phyloP scores from a whole-genome alignment of 73 alveolate genomes.

The Paramecium primaurelia region DNA sequence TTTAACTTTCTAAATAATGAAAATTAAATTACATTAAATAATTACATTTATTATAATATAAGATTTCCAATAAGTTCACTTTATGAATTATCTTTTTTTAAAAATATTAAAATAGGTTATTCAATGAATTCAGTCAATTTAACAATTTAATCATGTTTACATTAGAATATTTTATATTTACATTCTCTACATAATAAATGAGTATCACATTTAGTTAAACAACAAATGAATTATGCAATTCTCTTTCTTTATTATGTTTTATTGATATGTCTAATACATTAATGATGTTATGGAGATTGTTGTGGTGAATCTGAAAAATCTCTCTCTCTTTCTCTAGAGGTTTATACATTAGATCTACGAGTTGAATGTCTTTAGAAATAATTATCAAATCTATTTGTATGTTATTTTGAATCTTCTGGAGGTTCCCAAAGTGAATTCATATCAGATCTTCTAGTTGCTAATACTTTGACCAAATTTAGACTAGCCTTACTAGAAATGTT shows the following conservation, averaged over 20 bases:
- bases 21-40: background rate
- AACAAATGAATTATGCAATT: background rate
- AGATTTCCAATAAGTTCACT: background rate
- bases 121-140: background rate
- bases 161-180: background rate
- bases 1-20: background rate
- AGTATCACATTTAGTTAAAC: background rate
- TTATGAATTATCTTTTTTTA: background rate
- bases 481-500: background rate
- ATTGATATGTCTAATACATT: background rate
- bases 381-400: background rate
- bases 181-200: constrained; percentile 15
- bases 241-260: background rate
- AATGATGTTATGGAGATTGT: background rate
- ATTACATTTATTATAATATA: background rate
- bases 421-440: constrained; percentile 42
- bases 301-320: background rate
- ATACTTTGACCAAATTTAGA: background rate
- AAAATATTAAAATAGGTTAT: constrained; percentile 8
- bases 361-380: constrained; percentile 7
- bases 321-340: background rate
- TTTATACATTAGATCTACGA: background rate
- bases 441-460: constrained; percentile 20
- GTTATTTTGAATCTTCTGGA: background rate
- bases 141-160: background rate